Conservation (phyloP, 345 rosid species). For the Populus simonii region DNA sequence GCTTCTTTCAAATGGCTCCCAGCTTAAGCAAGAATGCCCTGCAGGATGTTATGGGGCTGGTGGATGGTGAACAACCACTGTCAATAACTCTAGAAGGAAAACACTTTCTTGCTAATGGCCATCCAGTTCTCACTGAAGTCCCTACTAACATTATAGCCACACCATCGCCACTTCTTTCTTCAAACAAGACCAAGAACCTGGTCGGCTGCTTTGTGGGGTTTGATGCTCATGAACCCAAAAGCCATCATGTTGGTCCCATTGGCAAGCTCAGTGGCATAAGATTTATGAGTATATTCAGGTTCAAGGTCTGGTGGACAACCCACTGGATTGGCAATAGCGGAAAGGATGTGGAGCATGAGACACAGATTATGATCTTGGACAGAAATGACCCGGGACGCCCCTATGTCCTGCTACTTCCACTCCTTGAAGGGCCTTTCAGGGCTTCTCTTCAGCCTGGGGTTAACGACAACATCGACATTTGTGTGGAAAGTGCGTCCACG, state of each 20-base stretch:
- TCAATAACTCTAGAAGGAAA: constrained; percentile 15
- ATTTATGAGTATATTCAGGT: constrained; percentile 88
- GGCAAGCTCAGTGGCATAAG: constrained; percentile 21
- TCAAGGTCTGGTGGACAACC: constrained; percentile 96
- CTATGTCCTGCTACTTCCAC: constrained; percentile 62
- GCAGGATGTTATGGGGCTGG: neutral
- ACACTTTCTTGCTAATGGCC: constrained; percentile 23
- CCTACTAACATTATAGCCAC: constrained; percentile 15
- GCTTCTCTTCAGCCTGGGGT: constrained; percentile 57
- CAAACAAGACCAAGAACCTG: neutral
- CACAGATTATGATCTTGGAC: constrained; percentile 66
- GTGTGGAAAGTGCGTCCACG: constrained; percentile 76
- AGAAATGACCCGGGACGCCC: constrained; percentile 55
- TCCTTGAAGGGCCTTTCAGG: constrained; percentile 65
- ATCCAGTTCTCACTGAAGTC: constrained; percentile 23
- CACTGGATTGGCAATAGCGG: constrained; percentile 84
- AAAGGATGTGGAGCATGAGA: constrained; percentile 64
- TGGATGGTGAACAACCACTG: neutral
- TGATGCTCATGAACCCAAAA: constrained; percentile 10
- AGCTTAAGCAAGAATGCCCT: constrained; percentile 21
- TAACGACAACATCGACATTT: constrained; percentile 58
- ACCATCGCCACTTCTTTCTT: neutral
- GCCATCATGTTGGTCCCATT: constrained; percentile 22
- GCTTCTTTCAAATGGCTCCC: constrained; percentile 22
- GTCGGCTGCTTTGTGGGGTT: constrained; percentile 37